Conservation (phyloP, 495 filamentous ascomycete species). For the Penicillium ochrochloron region DNA sequence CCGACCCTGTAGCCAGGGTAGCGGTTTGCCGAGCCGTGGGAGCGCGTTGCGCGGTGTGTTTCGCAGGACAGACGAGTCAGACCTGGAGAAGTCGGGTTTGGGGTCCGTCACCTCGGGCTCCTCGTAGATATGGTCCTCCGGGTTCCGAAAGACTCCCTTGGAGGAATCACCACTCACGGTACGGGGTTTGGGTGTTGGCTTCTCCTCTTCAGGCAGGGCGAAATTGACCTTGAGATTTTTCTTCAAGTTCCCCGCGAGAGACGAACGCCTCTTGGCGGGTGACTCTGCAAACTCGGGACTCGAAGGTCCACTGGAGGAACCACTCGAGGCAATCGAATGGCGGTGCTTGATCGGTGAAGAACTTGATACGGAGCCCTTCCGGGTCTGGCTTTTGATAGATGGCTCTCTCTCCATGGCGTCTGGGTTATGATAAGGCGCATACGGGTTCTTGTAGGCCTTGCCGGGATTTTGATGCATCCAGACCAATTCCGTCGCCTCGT, state of each 20-base stretch:
- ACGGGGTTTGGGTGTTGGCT: conserved; percentile 32
- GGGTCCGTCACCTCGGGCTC: conserved; percentile 59
- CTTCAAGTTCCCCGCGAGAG: conserved; percentile 30
- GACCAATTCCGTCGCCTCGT: conserved; percentile 86
- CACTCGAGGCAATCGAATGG: conserved; percentile 27
- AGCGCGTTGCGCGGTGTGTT: conserved; percentile 61
- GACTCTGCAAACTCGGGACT: conserved; percentile 29
- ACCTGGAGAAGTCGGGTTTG: conserved; percentile 40
- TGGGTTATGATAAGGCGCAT: conserved; percentile 62
- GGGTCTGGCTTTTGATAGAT: conserved; percentile 53
- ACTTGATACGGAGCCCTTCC: conserved; percentile 37
- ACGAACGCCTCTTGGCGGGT: conserved; percentile 24
- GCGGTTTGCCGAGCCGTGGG: conserved; percentile 53
- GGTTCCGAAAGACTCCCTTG: conserved; percentile 54
- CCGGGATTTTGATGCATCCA: conserved; percentile 79
- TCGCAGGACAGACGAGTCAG: conserved; percentile 56
- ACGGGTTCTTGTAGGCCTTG: conserved; percentile 55
- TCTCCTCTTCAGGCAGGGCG: conserved; percentile 41
- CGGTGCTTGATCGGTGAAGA: conserved; percentile 24
- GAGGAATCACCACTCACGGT: conserved; percentile 46
- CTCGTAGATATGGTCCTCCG: conserved; percentile 87
- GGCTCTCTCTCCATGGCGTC: conserved; percentile 49
- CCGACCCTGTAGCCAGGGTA: conserved; percentile 40
- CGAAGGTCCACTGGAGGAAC: conserved; percentile 32
- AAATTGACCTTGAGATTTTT: conserved; percentile 52